A percentile compares a stretch with the other conserved stretches of the same genome.
phyloP scores from a whole-genome alignment of 495 filamentous ascomycete species.

The Aspergillus asperescens region DNA sequence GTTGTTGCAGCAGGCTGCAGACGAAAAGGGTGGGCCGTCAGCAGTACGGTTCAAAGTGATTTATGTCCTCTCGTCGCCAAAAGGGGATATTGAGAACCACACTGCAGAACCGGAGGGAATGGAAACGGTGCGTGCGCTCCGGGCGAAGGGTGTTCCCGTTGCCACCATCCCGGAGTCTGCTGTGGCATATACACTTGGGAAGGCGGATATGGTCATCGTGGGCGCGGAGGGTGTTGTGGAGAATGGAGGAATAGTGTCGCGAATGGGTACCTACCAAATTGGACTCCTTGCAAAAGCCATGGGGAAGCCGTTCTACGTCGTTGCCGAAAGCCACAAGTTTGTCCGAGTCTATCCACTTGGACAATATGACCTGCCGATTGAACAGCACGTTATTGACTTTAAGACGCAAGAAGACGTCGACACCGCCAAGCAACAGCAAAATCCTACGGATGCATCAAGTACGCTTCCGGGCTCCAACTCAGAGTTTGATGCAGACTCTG shows the following conservation, averaged over 20 bases:
- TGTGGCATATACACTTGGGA: constrained; percentile 78
- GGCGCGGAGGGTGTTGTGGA: constrained; percentile 94
- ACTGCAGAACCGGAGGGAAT: constrained; percentile 52
- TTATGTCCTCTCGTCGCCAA: constrained; percentile 56
- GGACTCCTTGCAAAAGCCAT: constrained; percentile 72
- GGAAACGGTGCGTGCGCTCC: constrained; percentile 59
- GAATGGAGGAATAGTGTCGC: constrained; percentile 85
- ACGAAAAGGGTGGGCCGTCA: constrained; percentile 51
- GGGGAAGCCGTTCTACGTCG: constrained; percentile 81
- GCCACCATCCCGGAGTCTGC: constrained; percentile 77
- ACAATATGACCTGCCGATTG: constrained; percentile 71
- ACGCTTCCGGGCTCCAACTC: background rate
- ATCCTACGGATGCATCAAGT: background rate
- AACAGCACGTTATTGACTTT: constrained; percentile 72
- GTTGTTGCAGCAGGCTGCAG: constrained; percentile 66
- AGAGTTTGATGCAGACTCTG: constrained; percentile 44
- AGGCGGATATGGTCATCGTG: constrained; percentile 75
- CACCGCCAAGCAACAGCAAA: constrained; percentile 29
- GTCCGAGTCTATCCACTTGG: constrained; percentile 73
- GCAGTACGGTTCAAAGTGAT: constrained; percentile 74
- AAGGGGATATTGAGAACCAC: constrained; percentile 24
- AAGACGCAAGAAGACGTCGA: constrained; percentile 48
- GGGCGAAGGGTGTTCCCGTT: constrained; percentile 70
- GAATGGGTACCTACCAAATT: constrained; percentile 89
- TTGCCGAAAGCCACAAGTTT: constrained; percentile 93